Conservation (phyloP, 352 stramenopile genomes). For the Phytophthora cajani region DNA sequence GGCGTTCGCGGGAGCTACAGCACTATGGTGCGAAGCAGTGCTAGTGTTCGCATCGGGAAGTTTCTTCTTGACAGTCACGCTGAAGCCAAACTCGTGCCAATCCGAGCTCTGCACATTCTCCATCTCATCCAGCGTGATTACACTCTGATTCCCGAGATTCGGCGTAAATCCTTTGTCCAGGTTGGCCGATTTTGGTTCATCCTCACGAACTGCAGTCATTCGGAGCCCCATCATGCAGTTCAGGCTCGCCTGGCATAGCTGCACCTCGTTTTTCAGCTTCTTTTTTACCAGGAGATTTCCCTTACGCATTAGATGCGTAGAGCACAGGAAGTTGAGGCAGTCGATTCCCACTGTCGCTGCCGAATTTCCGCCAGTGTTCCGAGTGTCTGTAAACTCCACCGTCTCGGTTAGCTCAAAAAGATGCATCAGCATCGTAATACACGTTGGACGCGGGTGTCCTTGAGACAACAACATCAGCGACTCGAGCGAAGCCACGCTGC, state of each 20-base stretch:
- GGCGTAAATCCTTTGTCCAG: slow-evolving; percentile 63
- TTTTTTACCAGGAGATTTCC: slow-evolving; percentile 70
- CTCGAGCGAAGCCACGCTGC: slow-evolving; percentile 63
- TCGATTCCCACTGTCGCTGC: slow-evolving; percentile 78
- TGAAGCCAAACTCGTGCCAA: slow-evolving; percentile 81
- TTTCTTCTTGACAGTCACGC: slow-evolving; percentile 74
- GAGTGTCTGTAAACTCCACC: slow-evolving; percentile 78
- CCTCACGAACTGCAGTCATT: slow-evolving; percentile 66
- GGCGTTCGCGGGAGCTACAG: slow-evolving; percentile 27
- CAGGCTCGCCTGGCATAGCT: slow-evolving; percentile 70
- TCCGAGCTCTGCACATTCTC: slow-evolving; percentile 72
- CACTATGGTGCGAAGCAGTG: slow-evolving; percentile 17
- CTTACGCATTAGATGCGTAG: slow-evolving; percentile 80
- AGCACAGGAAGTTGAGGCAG: slow-evolving; percentile 88
- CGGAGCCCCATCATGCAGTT: slow-evolving; percentile 91
- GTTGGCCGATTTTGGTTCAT: slow-evolving; percentile 28
- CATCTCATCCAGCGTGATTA: slow-evolving; percentile 85
- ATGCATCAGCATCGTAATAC: slow-evolving; percentile 82
- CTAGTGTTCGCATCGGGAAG: slow-evolving; percentile 27
- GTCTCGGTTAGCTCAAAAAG: slow-evolving; percentile 87
- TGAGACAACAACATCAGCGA: slow-evolving; percentile 71
- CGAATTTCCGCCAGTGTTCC: slow-evolving; percentile 39
- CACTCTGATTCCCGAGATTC: slow-evolving; percentile 66
- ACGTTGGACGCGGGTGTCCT: slow-evolving; percentile 75
- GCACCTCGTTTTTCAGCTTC: slow-evolving; percentile 84